Percentiles rank a stretch among this genome's conserved stretches.
phyloP scores from a whole-genome alignment of 768 basidiomycete species.

The Phylloporus sp. region DNA sequence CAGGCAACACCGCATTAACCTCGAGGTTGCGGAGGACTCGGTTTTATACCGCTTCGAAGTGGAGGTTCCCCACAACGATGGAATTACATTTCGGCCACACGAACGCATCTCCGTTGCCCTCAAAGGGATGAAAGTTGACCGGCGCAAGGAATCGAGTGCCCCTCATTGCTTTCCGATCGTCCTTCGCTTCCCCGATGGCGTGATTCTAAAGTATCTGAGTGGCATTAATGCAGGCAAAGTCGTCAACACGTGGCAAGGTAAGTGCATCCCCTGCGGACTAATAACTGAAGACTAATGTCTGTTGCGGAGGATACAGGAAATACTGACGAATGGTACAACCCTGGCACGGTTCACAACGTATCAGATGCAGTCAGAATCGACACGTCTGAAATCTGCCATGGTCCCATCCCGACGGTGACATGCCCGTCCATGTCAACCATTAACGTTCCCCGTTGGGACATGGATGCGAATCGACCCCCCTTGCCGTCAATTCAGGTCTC shows the following conservation, averaged over 20 bases:
- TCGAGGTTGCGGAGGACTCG: slow-evolving; percentile 19
- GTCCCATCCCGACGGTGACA: neutral
- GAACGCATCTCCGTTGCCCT: slow-evolving; percentile 48
- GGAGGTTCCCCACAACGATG: slow-evolving; percentile 30
- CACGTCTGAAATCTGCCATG: neutral
- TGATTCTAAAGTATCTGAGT: slow-evolving; percentile 37
- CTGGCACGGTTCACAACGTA: slow-evolving; percentile 10
- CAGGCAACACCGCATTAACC: slow-evolving; percentile 29
- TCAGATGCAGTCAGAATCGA: slow-evolving; percentile 9
- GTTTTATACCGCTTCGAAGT: slow-evolving; percentile 36
- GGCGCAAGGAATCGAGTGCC: slow-evolving; percentile 23
- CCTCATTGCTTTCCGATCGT: slow-evolving; percentile 36
- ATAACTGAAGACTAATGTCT: neutral
- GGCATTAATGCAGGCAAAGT: slow-evolving; percentile 25
- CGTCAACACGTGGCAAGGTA: slow-evolving; percentile 43
- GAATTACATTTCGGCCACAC: slow-evolving; percentile 38
- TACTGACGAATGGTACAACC: slow-evolving; percentile 27
- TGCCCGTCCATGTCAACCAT: neutral
- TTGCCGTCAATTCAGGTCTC: neutral
- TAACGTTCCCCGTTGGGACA: neutral
- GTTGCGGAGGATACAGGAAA: slow-evolving; percentile 5
- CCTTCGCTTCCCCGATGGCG: slow-evolving; percentile 43
- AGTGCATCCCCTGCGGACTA: slow-evolving; percentile 6
- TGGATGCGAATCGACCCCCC: neutral
- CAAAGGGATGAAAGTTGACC: slow-evolving; percentile 38